Percentiles rank a stretch among this genome's conserved stretches.
phyloP scores from a whole-genome alignment of 495 filamentous ascomycete species.

The Neohortaea acidophila region DNA sequence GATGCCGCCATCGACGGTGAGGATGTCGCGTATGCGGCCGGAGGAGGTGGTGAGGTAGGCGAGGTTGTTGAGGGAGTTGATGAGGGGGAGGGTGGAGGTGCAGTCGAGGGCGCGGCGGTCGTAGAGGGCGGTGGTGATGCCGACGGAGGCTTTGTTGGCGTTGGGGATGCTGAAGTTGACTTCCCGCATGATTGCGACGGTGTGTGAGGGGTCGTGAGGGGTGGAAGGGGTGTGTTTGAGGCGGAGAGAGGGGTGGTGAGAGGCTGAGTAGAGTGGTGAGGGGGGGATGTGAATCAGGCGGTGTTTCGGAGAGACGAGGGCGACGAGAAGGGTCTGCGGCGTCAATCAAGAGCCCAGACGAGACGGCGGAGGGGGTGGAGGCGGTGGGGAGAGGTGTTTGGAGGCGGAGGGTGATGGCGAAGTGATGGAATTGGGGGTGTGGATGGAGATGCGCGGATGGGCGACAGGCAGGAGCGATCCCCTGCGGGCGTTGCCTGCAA shows the following conservation, averaged over 20 bases:
- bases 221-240: background rate
- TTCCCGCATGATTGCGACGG: slow-evolving; percentile 60
- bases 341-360: no score
- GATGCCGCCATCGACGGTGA: slow-evolving; percentile 95
- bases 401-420: no score
- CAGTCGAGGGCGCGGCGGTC: slow-evolving; percentile 94
- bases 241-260: background rate
- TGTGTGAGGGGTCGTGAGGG: background rate
- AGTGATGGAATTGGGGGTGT: no score
- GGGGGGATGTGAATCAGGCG: no score
- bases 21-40: slow-evolving; percentile 88
- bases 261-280: no score
- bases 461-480: no score
- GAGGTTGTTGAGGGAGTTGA: slow-evolving; percentile 96
- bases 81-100: slow-evolving; percentile 89
- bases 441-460: no score
- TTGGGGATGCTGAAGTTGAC: slow-evolving; percentile 99
- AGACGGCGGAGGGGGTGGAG: no score
- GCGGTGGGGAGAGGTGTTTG: no score
- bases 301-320: no score
- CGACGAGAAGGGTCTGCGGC: no score
- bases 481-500: no score
- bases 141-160: slow-evolving; percentile 98
- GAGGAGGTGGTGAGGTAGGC: slow-evolving; percentile 98
- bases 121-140: slow-evolving; percentile 96